Evolutionary conservation across 2,329 filamentous ascomycete species (phyloP).

Genomic region (Paraphaeosphaeria minitans): DNA sequence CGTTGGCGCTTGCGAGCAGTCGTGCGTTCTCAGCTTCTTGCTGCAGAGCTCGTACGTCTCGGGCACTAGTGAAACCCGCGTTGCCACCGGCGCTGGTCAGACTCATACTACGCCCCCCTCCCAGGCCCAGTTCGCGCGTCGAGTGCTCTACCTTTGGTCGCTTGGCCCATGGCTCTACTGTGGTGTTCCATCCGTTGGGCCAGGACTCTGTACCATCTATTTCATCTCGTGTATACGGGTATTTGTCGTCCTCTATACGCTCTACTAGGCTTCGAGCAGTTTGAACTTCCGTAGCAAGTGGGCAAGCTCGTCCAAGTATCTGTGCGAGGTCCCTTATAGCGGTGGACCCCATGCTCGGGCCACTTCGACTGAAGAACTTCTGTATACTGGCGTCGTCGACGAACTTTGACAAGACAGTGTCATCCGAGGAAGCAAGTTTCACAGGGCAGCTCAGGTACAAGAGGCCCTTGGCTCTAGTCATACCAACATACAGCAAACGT

Average conservation of each 20-base stretch:
- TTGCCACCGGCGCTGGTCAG: constrained; percentile 8
- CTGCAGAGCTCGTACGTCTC: constrained; percentile 45
- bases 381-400: constrained; percentile 62
- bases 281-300: constrained; percentile 51
- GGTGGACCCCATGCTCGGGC: constrained; percentile 69
- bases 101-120: constrained; percentile 15
- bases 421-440: constrained; percentile 65
- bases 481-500: constrained; percentile 88
- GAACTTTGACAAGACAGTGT: constrained; percentile 74
- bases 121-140: constrained; percentile 25
- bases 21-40: constrained; percentile 42
- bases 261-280: constrained; percentile 31
- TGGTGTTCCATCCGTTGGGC: constrained; percentile 20
- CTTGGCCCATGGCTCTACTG: constrained; percentile 25
- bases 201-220: constrained; percentile 36
- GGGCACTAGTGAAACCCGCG: constrained; percentile 48
- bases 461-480: constrained; percentile 88
- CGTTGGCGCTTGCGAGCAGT: constrained; percentile 31
- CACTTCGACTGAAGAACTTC: constrained; percentile 62
- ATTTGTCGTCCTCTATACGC: constrained; percentile 42
- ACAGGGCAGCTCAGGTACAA: constrained; percentile 84
- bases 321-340: constrained; percentile 70
- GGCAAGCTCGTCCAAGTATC: constrained; percentile 70
- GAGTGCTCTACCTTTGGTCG: constrained; percentile 32
- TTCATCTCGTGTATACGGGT: constrained; percentile 43